phyloP scores from a whole-genome alignment of 257 asterid species.

The Nicotiana paniculata region DNA sequence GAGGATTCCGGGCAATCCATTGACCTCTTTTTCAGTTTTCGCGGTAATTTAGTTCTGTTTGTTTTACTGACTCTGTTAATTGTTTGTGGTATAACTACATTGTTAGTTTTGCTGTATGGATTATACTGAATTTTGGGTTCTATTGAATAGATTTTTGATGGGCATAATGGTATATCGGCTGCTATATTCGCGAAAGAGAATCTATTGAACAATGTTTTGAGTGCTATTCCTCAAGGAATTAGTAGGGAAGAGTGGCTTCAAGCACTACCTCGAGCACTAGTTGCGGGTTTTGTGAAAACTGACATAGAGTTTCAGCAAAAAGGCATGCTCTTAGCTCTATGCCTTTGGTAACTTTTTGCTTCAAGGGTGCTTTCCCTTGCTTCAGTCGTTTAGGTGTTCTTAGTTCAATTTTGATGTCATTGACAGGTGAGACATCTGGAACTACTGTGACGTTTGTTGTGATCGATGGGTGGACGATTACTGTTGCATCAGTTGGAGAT shows the following conservation, averaged over 20 bases:
- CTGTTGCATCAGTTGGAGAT: conserved; percentile 99
- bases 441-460: conserved; percentile 94
- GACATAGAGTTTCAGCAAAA: conserved; percentile 90
- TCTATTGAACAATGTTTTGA: conserved; percentile 71
- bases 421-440: conserved; percentile 92
- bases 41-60: conserved; percentile 42
- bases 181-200: conserved; percentile 92
- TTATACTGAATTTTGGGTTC: conserved; percentile 11
- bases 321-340: conserved; percentile 29
- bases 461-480: conserved; percentile 95
- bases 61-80: not conserved
- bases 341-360: not conserved
- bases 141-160: conserved; percentile 69
- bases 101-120: not conserved
- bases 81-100: not conserved
- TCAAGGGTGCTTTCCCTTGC: not conserved
- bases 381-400: conserved; percentile 9
- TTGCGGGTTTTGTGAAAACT: conserved; percentile 96
- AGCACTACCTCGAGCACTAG: conserved; percentile 89
- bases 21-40: conserved; percentile 69
- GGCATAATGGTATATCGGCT: conserved; percentile 97
- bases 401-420: conserved; percentile 5
- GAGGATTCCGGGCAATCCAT: conserved; percentile 57
- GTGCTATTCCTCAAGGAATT: conserved; percentile 75
- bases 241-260: conserved; percentile 96